These are phyloP conservation scores for Penicillium sp. DNA, from an alignment of 2,329 filamentous ascomycete species.

Conservation along the genomic window DNA sequence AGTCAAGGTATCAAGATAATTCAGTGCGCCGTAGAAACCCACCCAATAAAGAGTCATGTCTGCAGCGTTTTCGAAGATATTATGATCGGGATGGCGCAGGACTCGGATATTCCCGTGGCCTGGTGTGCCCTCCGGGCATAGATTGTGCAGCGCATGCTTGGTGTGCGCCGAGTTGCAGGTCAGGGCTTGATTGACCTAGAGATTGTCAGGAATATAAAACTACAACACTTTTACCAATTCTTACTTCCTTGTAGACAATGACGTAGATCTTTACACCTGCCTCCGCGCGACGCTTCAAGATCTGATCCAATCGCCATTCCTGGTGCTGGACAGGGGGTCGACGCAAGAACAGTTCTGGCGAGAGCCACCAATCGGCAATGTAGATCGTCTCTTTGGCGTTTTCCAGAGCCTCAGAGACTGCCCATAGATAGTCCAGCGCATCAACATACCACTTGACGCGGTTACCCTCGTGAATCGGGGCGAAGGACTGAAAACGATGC, in stretches of 20 bases:
- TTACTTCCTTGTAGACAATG: constrained; percentile 79
- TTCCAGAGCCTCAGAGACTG: constrained; percentile 85
- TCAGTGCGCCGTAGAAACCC: constrained; percentile 5
- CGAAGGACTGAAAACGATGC: constrained; percentile 85
- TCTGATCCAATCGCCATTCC: constrained; percentile 77
- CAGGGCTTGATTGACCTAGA: constrained; percentile 62
- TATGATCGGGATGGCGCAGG: constrained; percentile 91
- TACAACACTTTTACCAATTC: too few species aligned
- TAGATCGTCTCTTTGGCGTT: constrained; percentile 89
- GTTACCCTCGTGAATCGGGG: constrained; percentile 79
- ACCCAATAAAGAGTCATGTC: constrained; percentile 96
- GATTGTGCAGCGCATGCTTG: constrained; percentile 71
- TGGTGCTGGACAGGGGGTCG: constrained; percentile 76
- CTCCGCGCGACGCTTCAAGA: constrained; percentile 83
- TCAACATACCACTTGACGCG: constrained; percentile 96
- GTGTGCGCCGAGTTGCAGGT: constrained; percentile 93
- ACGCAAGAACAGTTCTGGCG: constrained; percentile 77
- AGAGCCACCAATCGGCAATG: constrained; percentile 96
- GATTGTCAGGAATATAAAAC: neutral
- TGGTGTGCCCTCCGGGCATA: constrained; percentile 74
- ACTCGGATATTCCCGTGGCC: constrained; percentile 84
- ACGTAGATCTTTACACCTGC: constrained; percentile 92
- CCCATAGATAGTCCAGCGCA: constrained; percentile 90
- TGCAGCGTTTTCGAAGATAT: constrained; percentile 83
- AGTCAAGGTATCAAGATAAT: constrained; percentile 8